phyloP scores from a whole-genome alignment of 2,329 filamentous ascomycete genomes.

The Colletotrichum sp. region DNA sequence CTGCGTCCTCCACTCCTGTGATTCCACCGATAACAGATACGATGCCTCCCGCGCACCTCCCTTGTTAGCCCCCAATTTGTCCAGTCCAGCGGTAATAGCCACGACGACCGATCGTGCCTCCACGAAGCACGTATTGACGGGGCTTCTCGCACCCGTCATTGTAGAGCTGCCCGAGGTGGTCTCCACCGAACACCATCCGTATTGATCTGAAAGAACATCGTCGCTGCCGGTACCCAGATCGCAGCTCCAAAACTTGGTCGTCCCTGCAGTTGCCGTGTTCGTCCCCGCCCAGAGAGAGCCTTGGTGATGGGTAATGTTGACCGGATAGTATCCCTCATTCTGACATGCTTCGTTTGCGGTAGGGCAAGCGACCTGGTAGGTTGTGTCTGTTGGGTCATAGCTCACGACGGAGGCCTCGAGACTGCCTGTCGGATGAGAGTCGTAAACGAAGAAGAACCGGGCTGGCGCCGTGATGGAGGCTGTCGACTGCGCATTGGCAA shows the following conservation, averaged over 20 bases:
- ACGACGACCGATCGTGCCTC: neutral
- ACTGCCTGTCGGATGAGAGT: slow-evolving; percentile 1
- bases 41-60: neutral
- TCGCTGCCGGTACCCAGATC: neutral
- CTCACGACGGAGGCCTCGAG: slow-evolving; percentile 11
- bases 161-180: neutral
- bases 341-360: neutral
- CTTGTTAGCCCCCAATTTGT: neutral
- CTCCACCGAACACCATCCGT: neutral
- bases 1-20: neutral
- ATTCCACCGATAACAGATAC: neutral
- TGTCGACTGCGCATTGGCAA: neutral
- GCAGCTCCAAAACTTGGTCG: slow-evolving; percentile 4
- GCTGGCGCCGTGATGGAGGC: neutral
- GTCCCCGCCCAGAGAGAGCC: slow-evolving; percentile 3
- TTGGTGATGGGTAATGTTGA: neutral
- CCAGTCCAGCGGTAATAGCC: slow-evolving; percentile 6
- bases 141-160: neutral
- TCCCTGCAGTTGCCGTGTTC: slow-evolving; percentile 6
- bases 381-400: neutral
- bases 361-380: slow-evolving; percentile 1
- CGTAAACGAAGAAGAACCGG: slow-evolving; percentile 7
- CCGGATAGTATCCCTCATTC: slow-evolving; percentile 9
- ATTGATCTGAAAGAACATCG: neutral
- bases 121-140: slow-evolving; percentile 4